Evolutionary conservation across 2,329 filamentous ascomycete genomes (phyloP), one percentile per base, ranked within the genome.

Genomic region (Penicillium glabrum): DNA sequence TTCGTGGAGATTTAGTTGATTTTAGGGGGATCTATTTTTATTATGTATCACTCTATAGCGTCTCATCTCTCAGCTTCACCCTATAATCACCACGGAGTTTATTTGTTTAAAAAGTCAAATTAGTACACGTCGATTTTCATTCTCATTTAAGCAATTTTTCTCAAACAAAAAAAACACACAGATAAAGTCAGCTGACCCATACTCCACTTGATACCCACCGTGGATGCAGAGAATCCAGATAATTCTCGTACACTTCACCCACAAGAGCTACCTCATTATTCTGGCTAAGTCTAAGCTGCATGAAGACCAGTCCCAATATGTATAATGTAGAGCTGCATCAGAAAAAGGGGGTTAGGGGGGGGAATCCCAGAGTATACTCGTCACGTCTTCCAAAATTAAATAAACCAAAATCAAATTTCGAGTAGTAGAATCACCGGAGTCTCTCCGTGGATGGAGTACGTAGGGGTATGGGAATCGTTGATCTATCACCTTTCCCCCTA

Each of bases 401-500:
- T 16, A 37, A 10, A 19, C 1, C 3, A 39, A 37, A 39, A 39
- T n/a, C 1, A 19, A 39, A 10, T 10, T 39, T 5, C 16, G n/a
- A 19, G 35, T 39, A n/a, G 37, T 46, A 31, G 16, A 2, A 21
- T 31, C 33, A 46, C 14, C 45, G 45, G 45, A 46, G 3, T 5
- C 7, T 31, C 26, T 46, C 45, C 45, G 45, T 27, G 9, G 43
- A 27, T 27, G 13, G 44, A 46, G 27, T 24, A 26, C 9, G 24
- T 13, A 37, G 19, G 19, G 37, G 29, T n/a, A 48, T 23, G 14
- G 29, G 10, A 21, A 24, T 47, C 33, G 35, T 41, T 39, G 47
- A 50, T 50, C 35, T 50, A 50, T 50, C 47, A 50, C 47, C 23
- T 49, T 48, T 49, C 11, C 33, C 16, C 24, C 45, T 46, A 27